A percentile compares a stretch with the other conserved stretches of the same genome.
phyloP scores from a whole-genome alignment of 768 basidiomycete genomes.

The Favolaschia claudopus region DNA sequence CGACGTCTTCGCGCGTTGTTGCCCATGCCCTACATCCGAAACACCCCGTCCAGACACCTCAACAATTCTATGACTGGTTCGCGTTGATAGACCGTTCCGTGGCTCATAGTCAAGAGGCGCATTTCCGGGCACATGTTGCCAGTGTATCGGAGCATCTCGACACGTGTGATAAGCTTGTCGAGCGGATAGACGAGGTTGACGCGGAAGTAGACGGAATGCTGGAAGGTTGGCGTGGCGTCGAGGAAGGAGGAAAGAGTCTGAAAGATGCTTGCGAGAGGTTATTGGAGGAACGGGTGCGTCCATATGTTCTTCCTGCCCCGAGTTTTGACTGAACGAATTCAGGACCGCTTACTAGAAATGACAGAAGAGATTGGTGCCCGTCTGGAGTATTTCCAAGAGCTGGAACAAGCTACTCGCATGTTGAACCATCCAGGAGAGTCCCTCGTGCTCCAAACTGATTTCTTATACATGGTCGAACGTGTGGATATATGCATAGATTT shows the following conservation, averaged over 20 bases:
- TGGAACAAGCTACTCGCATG: constrained; percentile 92
- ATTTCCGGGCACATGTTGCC: constrained; percentile 86
- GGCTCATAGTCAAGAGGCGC: constrained; percentile 92
- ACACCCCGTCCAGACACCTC: constrained; percentile 85
- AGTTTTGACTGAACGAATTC: constrained; percentile 6
- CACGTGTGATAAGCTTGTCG: constrained; percentile 79
- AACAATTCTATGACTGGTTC: constrained; percentile 98
- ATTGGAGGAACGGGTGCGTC: constrained; percentile 85
- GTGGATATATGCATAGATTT: constrained; percentile 95
- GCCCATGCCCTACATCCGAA: constrained; percentile 74
- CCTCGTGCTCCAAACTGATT: constrained; percentile 89
- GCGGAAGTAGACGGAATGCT: constrained; percentile 81
- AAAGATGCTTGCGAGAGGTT: constrained; percentile 92
- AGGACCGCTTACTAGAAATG: constrained; percentile 81
- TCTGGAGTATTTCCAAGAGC: constrained; percentile 92
- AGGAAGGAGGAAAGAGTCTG: constrained; percentile 90
- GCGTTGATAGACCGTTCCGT: constrained; percentile 88
- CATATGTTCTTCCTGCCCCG: not conserved
- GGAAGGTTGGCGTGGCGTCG: constrained; percentile 85
- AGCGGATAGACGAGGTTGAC: constrained; percentile 77
- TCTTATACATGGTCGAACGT: constrained; percentile 95
- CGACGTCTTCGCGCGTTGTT: constrained; percentile 25
- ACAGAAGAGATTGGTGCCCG: constrained; percentile 85
- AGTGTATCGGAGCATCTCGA: constrained; percentile 78
- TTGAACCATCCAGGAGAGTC: constrained; percentile 94